Conservation (phyloP, 2,329 filamentous ascomycete genomes). For the Colletotrichum sp. region DNA sequence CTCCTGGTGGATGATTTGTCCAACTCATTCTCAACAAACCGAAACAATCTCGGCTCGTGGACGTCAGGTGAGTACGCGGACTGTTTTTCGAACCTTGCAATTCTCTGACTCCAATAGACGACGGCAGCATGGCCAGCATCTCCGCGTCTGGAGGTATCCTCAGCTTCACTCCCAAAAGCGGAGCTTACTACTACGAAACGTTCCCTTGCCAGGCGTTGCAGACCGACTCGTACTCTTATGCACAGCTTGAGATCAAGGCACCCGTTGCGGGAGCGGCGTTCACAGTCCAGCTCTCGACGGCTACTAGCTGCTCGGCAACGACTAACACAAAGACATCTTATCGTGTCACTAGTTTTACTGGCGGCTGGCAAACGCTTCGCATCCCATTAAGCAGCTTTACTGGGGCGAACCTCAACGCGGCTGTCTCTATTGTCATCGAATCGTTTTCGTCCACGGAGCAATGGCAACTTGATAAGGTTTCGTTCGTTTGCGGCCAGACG, state of each 20-base stretch:
- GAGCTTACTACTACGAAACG: slow-evolving; percentile 59
- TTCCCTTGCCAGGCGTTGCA: slow-evolving; percentile 50
- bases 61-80: slow-evolving; percentile 35
- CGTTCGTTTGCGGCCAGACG: slow-evolving; percentile 43
- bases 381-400: slow-evolving; percentile 53
- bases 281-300: slow-evolving; percentile 41
- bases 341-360: slow-evolving; percentile 50
- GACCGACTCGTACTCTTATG: slow-evolving; percentile 52
- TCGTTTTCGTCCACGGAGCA: slow-evolving; percentile 32
- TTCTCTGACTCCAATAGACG: slow-evolving; percentile 40
- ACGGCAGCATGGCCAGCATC: slow-evolving; percentile 48
- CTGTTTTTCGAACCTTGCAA: background rate
- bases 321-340: slow-evolving; percentile 47
- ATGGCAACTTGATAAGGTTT: slow-evolving; percentile 52
- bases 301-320: slow-evolving; percentile 42
- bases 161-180: slow-evolving; percentile 51
- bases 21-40: slow-evolving; percentile 31
- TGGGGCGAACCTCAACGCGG: slow-evolving; percentile 53
- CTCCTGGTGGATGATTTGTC: slow-evolving; percentile 37
- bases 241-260: slow-evolving; percentile 26
- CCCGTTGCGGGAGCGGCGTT: slow-evolving; percentile 24
- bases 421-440: slow-evolving; percentile 48
- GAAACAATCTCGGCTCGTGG: slow-evolving; percentile 36
- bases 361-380: slow-evolving; percentile 51
- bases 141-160: slow-evolving; percentile 47